These are phyloP conservation scores for Heritiera littoralis DNA, from an alignment of 345 rosid genomes.

Conservation along the genomic window DNA sequence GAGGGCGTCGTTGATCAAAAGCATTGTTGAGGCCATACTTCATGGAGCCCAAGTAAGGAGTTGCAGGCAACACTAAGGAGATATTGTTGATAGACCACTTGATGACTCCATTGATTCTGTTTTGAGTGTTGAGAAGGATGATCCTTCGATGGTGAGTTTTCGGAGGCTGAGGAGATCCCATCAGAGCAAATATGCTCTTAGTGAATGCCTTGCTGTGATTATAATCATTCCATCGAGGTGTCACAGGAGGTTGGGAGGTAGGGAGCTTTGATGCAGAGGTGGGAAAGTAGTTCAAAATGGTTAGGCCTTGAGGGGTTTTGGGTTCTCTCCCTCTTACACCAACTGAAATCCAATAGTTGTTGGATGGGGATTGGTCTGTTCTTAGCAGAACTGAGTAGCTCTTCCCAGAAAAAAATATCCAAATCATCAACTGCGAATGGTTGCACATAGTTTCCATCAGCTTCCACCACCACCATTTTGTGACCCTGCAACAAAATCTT, in stretches of 20 bases:
- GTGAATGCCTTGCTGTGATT: constrained; percentile 51
- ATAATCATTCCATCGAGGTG: constrained; percentile 69
- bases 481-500: constrained; percentile 46
- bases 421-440: constrained; percentile 59
- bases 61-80: constrained; percentile 54
- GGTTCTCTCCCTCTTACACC: constrained; percentile 66
- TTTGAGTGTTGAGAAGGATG: constrained; percentile 75
- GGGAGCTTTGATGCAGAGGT: constrained; percentile 46
- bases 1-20: constrained; percentile 48
- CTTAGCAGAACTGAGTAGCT: constrained; percentile 70
- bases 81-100: constrained; percentile 83
- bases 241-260: constrained; percentile 47
- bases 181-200: constrained; percentile 36
- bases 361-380: constrained; percentile 51
- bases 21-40: constrained; percentile 43
- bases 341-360: constrained; percentile 58
- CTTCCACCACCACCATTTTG: constrained; percentile 73
- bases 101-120: constrained; percentile 43
- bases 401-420: constrained; percentile 77
- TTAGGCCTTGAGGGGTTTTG: constrained; percentile 55
- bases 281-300: constrained; percentile 54
- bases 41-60: constrained; percentile 80
- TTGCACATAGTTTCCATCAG: constrained; percentile 72
- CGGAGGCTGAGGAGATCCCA: constrained; percentile 54
- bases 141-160: constrained; percentile 34